These are phyloP conservation scores for Borovskyia barvae DNA, from an alignment of 208 protist genomes.

Conservation along the genomic window DNA sequence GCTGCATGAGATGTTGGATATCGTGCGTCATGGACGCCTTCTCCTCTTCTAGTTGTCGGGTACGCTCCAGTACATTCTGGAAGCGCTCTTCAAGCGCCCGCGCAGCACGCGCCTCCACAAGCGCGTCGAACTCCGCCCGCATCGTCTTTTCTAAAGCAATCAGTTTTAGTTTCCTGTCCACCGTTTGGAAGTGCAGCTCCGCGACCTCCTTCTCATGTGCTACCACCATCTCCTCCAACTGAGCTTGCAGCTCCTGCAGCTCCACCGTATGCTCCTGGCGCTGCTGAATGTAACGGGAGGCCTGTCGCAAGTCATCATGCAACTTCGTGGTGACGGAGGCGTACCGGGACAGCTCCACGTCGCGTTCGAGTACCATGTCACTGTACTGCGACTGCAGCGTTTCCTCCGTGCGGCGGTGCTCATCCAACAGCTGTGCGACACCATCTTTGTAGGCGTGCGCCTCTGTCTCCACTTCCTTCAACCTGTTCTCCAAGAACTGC, in stretches of 20 bases:
- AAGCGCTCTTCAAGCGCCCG: slow-evolving; percentile 45
- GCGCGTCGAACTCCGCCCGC: slow-evolving; percentile 49
- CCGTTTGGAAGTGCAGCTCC: slow-evolving; percentile 70
- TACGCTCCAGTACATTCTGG: slow-evolving; percentile 42
- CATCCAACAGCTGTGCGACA: slow-evolving; percentile 34
- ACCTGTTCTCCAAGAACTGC: slow-evolving; percentile 37
- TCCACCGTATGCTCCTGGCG: slow-evolving; percentile 63
- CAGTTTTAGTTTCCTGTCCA: slow-evolving; percentile 82
- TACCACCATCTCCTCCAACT: slow-evolving; percentile 49
- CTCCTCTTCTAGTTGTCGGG: slow-evolving; percentile 46
- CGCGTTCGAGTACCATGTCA: slow-evolving; percentile 52
- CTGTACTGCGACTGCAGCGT: slow-evolving; percentile 45
- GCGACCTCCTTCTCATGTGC: slow-evolving; percentile 65
- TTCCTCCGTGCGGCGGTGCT: slow-evolving; percentile 25
- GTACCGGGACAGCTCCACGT: slow-evolving; percentile 58
- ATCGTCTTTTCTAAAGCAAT: slow-evolving; percentile 75
- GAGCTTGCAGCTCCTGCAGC: slow-evolving; percentile 61
- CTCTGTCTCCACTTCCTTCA: slow-evolving; percentile 35
- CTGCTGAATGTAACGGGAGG: slow-evolving; percentile 53
- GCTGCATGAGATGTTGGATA: slow-evolving; percentile 65
- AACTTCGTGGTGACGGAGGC: slow-evolving; percentile 41
- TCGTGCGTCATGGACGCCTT: slow-evolving; percentile 49
- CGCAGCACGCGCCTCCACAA: slow-evolving; percentile 48
- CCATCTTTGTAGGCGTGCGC: slow-evolving; percentile 31
- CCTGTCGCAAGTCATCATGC: slow-evolving; percentile 60